Base-by-base conservation (phyloP, 1,284 basidiomycete species). In the Sparassis latifolia region DNA sequence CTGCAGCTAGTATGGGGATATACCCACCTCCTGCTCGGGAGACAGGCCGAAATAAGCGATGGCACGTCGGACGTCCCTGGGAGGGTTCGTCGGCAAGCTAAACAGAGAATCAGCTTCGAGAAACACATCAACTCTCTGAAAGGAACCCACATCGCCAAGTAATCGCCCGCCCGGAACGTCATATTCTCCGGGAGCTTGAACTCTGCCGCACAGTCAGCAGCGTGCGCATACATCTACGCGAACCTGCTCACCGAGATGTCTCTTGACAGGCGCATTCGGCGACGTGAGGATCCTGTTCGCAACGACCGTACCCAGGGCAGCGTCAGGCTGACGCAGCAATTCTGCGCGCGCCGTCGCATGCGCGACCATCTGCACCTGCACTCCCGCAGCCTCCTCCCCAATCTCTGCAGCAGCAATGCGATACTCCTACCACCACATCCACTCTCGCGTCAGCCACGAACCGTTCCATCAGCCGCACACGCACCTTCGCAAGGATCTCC, bases 111-210 rank as follows among this genome's bases (percentile, higher is more conserved):
- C 20, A 20, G 20, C 20, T 20, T 20, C 20, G 20, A 20, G 20
- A 20, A 20, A 20, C 20, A 20, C 20, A 20, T 20, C 20, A 20
- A 20, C 20, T 20, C 20, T 20, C 20, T 20, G 20, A 20, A 20
- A 20, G 20, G 20, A 20, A 58, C 68, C 52, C 40, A 74, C 73
- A 79, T 71, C 0, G 73, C 70, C 28, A 78, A 66, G 55, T 79
- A 78, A 58, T 79, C 77, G 10, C 77, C 77, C 5, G 74, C 66
- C 44, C 69, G 62, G 53, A 70, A 73, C 2, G 65, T 68, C 53
- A 66, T 62, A n/a, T 66, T 68, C 44, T 72, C 66, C 2, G 76
- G 76, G 5, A 77, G 64, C 54, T 69, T 62, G 52, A 78, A 69
- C 44, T 71, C 74, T 72, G 51, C 20, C 10, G 5, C 10, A 33